Conservation (phyloP, 768 basidiomycete species). For the Amanita subjunquillea region DNA sequence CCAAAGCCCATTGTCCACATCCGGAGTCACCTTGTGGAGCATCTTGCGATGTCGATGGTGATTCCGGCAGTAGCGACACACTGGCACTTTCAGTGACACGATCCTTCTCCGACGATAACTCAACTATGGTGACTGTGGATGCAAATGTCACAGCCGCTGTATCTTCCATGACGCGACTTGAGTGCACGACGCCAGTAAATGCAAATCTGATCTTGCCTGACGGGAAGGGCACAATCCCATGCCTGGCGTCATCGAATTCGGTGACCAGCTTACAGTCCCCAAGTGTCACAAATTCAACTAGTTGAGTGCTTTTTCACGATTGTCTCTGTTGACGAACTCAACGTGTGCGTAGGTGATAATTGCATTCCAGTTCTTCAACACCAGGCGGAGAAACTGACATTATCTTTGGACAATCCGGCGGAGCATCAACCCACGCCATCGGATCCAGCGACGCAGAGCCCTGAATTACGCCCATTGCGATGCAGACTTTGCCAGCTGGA, state of each 20-base stretch:
- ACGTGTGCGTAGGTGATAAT: neutral
- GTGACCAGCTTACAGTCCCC: neutral
- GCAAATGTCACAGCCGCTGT: neutral
- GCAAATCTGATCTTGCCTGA: neutral
- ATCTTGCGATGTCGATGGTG: constrained; percentile 9
- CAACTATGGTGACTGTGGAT: neutral
- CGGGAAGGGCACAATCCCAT: neutral
- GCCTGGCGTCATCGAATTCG: neutral
- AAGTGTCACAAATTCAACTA: neutral
- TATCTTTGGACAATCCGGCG: too few relatives aligned
- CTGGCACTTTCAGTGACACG: neutral
- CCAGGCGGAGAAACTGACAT: neutral
- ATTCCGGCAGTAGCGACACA: constrained; percentile 3
- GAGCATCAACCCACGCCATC: neutral
- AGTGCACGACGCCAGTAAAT: neutral
- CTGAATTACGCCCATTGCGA: constrained; percentile 20
- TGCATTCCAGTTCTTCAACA: neutral
- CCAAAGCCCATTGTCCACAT: constrained; percentile 19
- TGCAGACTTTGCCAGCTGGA: constrained; percentile 41
- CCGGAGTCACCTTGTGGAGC: constrained; percentile 17
- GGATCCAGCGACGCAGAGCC: constrained; percentile 1
- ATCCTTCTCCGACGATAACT: neutral
- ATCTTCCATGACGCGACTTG: neutral
- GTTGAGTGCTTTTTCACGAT: neutral
- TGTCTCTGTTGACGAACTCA: neutral